Conservation (phyloP, 805 yeast species). For the Torulaspora franciscae region DNA sequence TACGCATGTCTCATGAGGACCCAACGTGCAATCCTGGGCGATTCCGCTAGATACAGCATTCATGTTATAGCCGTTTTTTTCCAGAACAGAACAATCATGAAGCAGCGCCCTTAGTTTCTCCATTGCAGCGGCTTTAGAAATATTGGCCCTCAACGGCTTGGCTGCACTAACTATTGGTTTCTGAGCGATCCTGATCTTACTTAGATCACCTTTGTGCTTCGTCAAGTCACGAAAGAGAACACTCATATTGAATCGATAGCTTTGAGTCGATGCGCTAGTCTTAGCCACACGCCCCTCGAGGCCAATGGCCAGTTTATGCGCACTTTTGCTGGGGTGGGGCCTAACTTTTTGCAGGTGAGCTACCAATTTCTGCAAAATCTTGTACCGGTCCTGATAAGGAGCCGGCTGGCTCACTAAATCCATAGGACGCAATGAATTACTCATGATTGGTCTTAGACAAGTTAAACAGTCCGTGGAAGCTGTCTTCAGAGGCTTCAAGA, state of each 20-base stretch:
- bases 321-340: conserved; percentile 11
- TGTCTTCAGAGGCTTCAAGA: background rate
- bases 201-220: conserved; percentile 29
- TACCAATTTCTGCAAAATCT: conserved; percentile 28
- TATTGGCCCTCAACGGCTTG: conserved; percentile 4
- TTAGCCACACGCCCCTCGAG: conserved; percentile 30
- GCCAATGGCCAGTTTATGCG: conserved; percentile 23
- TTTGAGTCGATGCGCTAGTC: conserved; percentile 25
- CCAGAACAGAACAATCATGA: conserved; percentile 17
- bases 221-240: conserved; percentile 30
- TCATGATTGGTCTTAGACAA: background rate
- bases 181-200: conserved; percentile 23
- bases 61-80: conserved; percentile 27
- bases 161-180: conserved; percentile 15
- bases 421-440: conserved; percentile 24
- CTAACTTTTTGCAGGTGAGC: conserved; percentile 20
- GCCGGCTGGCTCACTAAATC: conserved; percentile 31
- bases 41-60: conserved; percentile 2
- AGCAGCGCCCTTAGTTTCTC: conserved; percentile 19
- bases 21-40: conserved; percentile 2
- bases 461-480: background rate
- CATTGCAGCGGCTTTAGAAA: conserved; percentile 18
- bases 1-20: conserved; percentile 20
- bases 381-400: conserved; percentile 32
- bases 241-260: conserved; percentile 33